Conservation (phyloP, 2,329 filamentous ascomycete species). For the Aspergillus brasiliensis region DNA sequence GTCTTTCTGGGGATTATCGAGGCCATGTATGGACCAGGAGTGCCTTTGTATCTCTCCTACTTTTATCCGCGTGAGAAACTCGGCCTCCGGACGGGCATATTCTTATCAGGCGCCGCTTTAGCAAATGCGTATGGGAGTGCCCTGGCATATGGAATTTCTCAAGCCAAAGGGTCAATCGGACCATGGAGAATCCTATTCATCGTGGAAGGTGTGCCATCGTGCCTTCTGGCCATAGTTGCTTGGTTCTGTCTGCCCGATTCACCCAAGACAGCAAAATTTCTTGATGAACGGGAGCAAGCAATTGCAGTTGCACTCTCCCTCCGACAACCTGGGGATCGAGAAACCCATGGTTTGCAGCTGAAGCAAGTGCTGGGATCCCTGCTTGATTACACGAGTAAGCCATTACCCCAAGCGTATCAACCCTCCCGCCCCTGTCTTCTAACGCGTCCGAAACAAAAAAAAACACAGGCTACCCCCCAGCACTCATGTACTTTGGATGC, state of each 20-base stretch:
- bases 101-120: slow-evolving; percentile 40
- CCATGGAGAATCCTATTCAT: slow-evolving; percentile 49
- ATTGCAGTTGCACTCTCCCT: slow-evolving; percentile 25
- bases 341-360: slow-evolving; percentile 20
- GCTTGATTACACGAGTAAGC: slow-evolving; percentile 17
- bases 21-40: slow-evolving; percentile 19
- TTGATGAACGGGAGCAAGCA: slow-evolving; percentile 43
- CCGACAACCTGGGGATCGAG: slow-evolving; percentile 26
- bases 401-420: neutral
- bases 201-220: slow-evolving; percentile 47
- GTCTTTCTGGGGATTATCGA: slow-evolving; percentile 18
- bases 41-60: slow-evolving; percentile 41
- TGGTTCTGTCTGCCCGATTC: slow-evolving; percentile 48
- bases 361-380: slow-evolving; percentile 19
- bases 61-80: slow-evolving; percentile 54
- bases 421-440: neutral
- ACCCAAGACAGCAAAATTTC: slow-evolving; percentile 41
- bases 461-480: slow-evolving; percentile 20
- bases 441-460: neutral
- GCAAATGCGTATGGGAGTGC: slow-evolving; percentile 42
- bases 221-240: slow-evolving; percentile 40
- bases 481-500: slow-evolving; percentile 28
- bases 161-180: slow-evolving; percentile 28
- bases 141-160: slow-evolving; percentile 38
- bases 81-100: slow-evolving; percentile 51